These are phyloP conservation scores for Erysimum cheiranthoides DNA, from an alignment of 345 rosid species.

Conservation along the genomic window DNA sequence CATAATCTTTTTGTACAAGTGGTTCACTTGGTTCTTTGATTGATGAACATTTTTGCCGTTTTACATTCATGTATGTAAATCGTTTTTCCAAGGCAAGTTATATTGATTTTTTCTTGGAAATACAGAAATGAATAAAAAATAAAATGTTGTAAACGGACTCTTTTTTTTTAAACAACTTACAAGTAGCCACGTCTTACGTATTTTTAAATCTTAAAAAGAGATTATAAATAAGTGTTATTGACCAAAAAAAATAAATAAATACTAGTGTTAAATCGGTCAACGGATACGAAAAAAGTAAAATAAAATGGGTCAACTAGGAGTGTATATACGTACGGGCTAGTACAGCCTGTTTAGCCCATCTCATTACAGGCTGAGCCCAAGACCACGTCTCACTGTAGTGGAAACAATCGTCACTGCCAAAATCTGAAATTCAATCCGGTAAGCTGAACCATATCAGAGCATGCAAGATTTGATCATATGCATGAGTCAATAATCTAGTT, in stretches of 20 bases:
- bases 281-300: too few species aligned
- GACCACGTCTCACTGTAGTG: not conserved
- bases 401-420: not conserved
- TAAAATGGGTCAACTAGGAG: not conserved
- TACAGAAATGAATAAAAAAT: not conserved
- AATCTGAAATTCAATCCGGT: not conserved
- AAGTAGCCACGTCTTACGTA: constrained; percentile 19
- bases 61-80: not conserved
- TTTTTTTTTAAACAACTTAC: not conserved
- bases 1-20: constrained; percentile 4
- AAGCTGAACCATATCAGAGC: not conserved
- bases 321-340: not conserved
- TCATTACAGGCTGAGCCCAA: not conserved
- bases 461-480: not conserved
- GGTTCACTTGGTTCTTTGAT: not conserved
- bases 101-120: not conserved
- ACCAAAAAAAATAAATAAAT: too few species aligned
- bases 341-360: not conserved
- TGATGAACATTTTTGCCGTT: not conserved
- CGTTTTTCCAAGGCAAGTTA: not conserved
- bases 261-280: not conserved
- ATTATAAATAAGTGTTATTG: not conserved
- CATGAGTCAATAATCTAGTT: not conserved
- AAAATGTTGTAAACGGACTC: not conserved
- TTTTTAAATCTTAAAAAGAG: not conserved